Evolutionary conservation across 2,329 filamentous ascomycete species (phyloP).

Genomic region (Apiospora sp.): DNA sequence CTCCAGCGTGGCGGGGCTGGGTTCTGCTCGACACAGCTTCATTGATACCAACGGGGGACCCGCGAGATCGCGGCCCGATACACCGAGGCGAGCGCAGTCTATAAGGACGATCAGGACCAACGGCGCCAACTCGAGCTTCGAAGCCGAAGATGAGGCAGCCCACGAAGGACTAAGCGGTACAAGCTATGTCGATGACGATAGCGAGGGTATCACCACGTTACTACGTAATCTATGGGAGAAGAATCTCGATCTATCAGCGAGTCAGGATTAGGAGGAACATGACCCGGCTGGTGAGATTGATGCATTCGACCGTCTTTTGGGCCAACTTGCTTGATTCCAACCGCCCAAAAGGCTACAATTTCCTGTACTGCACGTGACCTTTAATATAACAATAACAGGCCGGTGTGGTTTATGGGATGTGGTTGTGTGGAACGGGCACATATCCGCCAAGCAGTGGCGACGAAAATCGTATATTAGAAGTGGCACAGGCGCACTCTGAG

Average conservation of each 20-base stretch:
- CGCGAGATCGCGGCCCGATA: slow-evolving; percentile 40
- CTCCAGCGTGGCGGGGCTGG: slow-evolving; percentile 32
- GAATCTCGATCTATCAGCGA: slow-evolving; percentile 64
- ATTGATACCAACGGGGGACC: slow-evolving; percentile 26
- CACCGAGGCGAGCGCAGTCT: slow-evolving; percentile 46
- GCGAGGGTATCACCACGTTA: slow-evolving; percentile 58
- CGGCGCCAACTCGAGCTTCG: slow-evolving; percentile 53
- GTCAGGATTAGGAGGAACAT: slow-evolving; percentile 51
- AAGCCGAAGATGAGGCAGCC: slow-evolving; percentile 54
- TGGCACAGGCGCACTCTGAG: background rate
- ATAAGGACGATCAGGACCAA: slow-evolving; percentile 48
- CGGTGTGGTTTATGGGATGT: background rate
- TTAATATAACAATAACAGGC: background rate
- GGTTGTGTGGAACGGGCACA: background rate
- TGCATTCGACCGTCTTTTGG: slow-evolving; percentile 15
- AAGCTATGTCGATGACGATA: slow-evolving; percentile 57
- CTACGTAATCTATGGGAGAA: slow-evolving; percentile 70
- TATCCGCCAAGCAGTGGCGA: background rate
- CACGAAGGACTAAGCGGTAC: slow-evolving; percentile 56
- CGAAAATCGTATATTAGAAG: background rate
- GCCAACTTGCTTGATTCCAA: background rate
- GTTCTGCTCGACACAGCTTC: slow-evolving; percentile 14
- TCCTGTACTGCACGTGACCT: background rate
- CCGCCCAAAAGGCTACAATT: background rate
- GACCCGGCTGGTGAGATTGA: slow-evolving; percentile 20